A percentile compares a stretch with the other conserved stretches of the same genome.
Evolutionary conservation across 176 grass and related monocot genomes (phyloP).

Genomic region (Guadua angustifolia): DNA sequence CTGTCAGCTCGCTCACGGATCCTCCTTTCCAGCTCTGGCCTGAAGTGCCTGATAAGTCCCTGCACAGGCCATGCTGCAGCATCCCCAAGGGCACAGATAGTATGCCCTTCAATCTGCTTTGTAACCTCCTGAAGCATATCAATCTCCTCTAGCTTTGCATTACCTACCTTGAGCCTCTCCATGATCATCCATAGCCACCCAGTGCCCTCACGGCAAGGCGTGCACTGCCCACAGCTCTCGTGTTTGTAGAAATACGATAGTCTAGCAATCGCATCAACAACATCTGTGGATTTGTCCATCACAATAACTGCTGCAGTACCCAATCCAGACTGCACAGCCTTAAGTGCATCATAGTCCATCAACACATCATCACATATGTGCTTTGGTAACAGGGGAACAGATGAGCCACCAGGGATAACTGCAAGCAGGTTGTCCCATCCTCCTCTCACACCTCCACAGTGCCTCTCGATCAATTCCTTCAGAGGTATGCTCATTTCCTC

Average conservation of each 20-base stretch:
- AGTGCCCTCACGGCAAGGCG: slow-evolving; percentile 91
- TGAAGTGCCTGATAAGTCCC: slow-evolving; percentile 93
- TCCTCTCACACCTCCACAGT: slow-evolving; percentile 91
- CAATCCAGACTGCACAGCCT: slow-evolving; percentile 79
- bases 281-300: slow-evolving; percentile 94
- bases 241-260: slow-evolving; percentile 96
- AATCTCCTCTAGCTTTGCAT: slow-evolving; percentile 88
- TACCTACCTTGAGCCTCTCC: slow-evolving; percentile 96
- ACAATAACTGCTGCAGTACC: slow-evolving; percentile 88
- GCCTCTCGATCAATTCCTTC: slow-evolving; percentile 82
- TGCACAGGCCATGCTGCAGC: slow-evolving; percentile 93
- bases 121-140: slow-evolving; percentile 96
- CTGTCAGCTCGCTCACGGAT: slow-evolving; percentile 77
- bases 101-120: slow-evolving; percentile 96
- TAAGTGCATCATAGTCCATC: slow-evolving; percentile 96
- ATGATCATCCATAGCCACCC: slow-evolving; percentile 97
- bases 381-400: slow-evolving; percentile 83
- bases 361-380: slow-evolving; percentile 86
- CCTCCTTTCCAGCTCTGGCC: slow-evolving; percentile 89
- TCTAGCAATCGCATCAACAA: slow-evolving; percentile 87
- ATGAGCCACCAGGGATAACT: slow-evolving; percentile 82
- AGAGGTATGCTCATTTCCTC: slow-evolving; percentile 96
- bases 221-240: slow-evolving; percentile 95
- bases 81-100: slow-evolving; percentile 85
- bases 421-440: slow-evolving; percentile 95